Percentiles rank a stretch among this genome's conserved stretches.
Conservation (phyloP, 1,139 yeast species). For the Chernovozyma aurita region DNA sequence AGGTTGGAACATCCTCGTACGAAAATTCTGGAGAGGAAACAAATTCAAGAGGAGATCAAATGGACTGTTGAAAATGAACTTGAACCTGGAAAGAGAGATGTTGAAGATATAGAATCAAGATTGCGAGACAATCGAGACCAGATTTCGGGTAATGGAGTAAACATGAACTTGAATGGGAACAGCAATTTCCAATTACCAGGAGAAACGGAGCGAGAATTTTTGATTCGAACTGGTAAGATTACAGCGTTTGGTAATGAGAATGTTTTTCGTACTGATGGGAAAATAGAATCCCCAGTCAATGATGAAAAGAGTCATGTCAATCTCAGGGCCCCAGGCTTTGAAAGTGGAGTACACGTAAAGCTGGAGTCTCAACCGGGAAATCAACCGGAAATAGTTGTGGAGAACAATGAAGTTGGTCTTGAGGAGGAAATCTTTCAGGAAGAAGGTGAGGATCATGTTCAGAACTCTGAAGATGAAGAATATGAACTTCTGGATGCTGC, state of each 20-base stretch:
- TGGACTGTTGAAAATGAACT: slow-evolving; percentile 51
- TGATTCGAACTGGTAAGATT: slow-evolving; percentile 84
- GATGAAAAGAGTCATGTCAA: slow-evolving; percentile 26
- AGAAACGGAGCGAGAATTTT: slow-evolving; percentile 74
- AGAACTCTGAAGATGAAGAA: slow-evolving; percentile 15
- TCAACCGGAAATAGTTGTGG: too few relatives aligned
- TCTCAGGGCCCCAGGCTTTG: slow-evolving; percentile 38
- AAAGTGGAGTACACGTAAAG: slow-evolving; percentile 10
- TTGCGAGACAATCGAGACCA: slow-evolving; percentile 29
- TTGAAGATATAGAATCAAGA: slow-evolving; percentile 60
- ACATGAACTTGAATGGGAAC: too few relatives aligned
- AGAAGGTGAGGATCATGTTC: slow-evolving; percentile 10
- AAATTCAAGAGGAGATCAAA: slow-evolving; percentile 50
- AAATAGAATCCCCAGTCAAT: slow-evolving; percentile 5
- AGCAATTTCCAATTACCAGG: slow-evolving; percentile 52
- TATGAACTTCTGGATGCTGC: slow-evolving; percentile 5
- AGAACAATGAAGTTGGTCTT: too few relatives aligned
- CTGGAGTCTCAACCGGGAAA: too few relatives aligned
- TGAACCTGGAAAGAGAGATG: slow-evolving; percentile 50
- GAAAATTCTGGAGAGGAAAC: slow-evolving; percentile 62
- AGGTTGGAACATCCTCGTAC: slow-evolving; percentile 51
- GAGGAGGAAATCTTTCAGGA: too few relatives aligned
- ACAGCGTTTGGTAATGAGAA: slow-evolving; percentile 85
- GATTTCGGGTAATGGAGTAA: too few relatives aligned
- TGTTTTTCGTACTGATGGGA: slow-evolving; percentile 40